Conservation (phyloP, 345 rosid species). For the Eucalyptus regnans region DNA sequence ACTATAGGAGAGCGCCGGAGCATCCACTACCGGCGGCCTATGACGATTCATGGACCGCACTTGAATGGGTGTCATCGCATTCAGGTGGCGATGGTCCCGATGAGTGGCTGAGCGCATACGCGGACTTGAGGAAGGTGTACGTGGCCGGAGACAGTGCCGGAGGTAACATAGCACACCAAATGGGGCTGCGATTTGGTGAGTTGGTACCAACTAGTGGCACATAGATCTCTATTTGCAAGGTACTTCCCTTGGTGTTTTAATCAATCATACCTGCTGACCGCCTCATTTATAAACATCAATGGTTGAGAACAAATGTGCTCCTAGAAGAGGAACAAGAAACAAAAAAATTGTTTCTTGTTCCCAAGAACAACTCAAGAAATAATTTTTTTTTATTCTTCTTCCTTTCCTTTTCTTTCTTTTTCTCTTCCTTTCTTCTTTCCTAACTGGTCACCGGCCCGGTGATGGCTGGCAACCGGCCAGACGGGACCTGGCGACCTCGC, state of each 20-base stretch:
- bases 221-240: background rate
- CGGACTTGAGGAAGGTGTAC: slow-evolving; percentile 8
- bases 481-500: too few relatives aligned
- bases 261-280: background rate
- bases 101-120: slow-evolving; percentile 12
- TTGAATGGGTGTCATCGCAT: slow-evolving; percentile 25
- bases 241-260: background rate
- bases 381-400: too few relatives aligned
- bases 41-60: slow-evolving; percentile 23
- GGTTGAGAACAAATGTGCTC: background rate
- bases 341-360: too few relatives aligned
- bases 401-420: too few relatives aligned
- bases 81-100: slow-evolving; percentile 10
- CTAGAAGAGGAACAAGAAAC: too few relatives aligned
- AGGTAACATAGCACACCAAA: slow-evolving; percentile 17
- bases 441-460: too few relatives aligned
- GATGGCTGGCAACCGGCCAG: too few relatives aligned
- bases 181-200: slow-evolving; percentile 7
- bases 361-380: too few relatives aligned
- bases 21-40: slow-evolving; percentile 10
- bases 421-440: too few relatives aligned
- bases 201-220: background rate
- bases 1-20: slow-evolving; percentile 21
- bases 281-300: background rate
- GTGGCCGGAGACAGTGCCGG: slow-evolving; percentile 33